Evolutionary conservation across 768 basidiomycete genomes (phyloP).

Genomic region (Leccinum subgranulosum): DNA sequence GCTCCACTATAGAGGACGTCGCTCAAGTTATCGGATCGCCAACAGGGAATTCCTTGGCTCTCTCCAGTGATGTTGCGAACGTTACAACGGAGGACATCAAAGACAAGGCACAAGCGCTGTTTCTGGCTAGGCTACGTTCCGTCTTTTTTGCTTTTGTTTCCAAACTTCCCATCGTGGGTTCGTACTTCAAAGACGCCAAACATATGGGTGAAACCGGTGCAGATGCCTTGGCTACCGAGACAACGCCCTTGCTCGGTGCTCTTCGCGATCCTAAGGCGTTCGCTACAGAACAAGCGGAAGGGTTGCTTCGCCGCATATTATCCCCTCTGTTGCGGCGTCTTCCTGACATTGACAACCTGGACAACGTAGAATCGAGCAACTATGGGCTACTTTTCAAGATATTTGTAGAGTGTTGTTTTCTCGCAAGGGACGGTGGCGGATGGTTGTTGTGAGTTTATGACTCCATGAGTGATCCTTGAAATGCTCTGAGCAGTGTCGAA

Average conservation of each 20-base stretch:
- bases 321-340: constrained; percentile 15
- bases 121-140: constrained; percentile 10
- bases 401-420: constrained; percentile 19
- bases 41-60: neutral
- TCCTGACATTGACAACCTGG: constrained; percentile 19
- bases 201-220: neutral
- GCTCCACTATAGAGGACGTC: neutral
- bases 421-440: constrained; percentile 21
- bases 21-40: neutral
- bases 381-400: constrained; percentile 5
- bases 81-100: constrained; percentile 1
- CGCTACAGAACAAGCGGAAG: constrained; percentile 17
- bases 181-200: constrained; percentile 14
- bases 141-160: constrained; percentile 9
- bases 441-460: constrained; percentile 19
- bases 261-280: constrained; percentile 23
- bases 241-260: constrained; percentile 24
- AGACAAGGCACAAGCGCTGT: neutral
- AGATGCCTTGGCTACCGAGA: constrained; percentile 12
- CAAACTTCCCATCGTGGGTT: constrained; percentile 23
- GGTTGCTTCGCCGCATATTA: constrained; percentile 11
- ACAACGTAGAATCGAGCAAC: constrained; percentile 10
- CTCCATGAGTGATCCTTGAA: neutral
- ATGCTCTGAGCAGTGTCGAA: constrained; percentile 6
- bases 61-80: neutral